These are phyloP conservation scores for Hortiboletus campestris DNA, from an alignment of 768 basidiomycete genomes.

Conservation along the genomic window DNA sequence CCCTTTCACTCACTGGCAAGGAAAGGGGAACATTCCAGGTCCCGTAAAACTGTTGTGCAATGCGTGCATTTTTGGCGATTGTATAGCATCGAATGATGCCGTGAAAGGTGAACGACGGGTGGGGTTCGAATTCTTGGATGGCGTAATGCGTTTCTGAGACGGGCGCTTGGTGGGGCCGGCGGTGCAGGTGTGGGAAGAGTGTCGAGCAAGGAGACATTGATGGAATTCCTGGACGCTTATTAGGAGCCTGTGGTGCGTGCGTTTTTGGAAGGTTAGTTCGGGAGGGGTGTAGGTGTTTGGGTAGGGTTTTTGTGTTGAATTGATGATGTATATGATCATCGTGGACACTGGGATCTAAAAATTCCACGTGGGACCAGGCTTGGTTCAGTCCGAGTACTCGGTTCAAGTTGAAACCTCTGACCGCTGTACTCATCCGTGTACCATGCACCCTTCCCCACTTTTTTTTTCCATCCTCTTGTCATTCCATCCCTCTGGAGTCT, in stretches of 20 bases:
- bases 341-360: too few species aligned
- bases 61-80: constrained; percentile 81
- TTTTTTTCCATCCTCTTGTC: too few species aligned
- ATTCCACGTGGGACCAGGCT: too few species aligned
- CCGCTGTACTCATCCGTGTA: too few species aligned
- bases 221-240: constrained; percentile 19
- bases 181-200: neutral
- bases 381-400: too few species aligned
- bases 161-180: constrained; percentile 30
- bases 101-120: constrained; percentile 82
- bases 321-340: too few species aligned
- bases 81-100: constrained; percentile 88
- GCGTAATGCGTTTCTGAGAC: constrained; percentile 62
- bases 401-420: too few species aligned
- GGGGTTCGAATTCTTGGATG: constrained; percentile 90
- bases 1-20: constrained; percentile 90
- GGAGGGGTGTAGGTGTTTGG: too few species aligned
- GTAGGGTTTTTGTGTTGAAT: too few species aligned
- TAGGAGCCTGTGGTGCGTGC: constrained; percentile 19
- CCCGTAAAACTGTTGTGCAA: constrained; percentile 87
- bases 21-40: constrained; percentile 92
- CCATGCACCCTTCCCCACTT: too few species aligned
- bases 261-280: constrained; percentile 34
- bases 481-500: too few species aligned
- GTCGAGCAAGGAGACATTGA: constrained; percentile 16